Evolutionary conservation across 441 rosid species (phyloP).

Genomic region (Croton setiger): DNA sequence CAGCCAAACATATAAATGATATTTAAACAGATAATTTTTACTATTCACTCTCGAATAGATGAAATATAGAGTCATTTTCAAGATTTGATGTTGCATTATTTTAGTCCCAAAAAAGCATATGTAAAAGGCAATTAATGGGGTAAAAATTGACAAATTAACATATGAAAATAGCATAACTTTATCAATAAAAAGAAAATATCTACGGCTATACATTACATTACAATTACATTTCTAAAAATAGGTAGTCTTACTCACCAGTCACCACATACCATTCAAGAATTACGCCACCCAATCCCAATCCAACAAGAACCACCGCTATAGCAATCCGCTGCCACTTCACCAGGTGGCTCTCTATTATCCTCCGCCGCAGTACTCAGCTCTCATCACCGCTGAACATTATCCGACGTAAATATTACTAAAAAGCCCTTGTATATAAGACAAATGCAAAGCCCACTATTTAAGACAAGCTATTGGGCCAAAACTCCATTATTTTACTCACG

Average conservation of each 20-base stretch:
- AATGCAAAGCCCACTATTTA: conserved; percentile 30
- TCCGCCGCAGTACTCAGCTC: conserved; percentile 5
- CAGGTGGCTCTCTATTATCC: conserved; percentile 25
- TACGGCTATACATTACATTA: no score
- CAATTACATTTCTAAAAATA: not conserved
- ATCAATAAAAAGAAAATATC: no score
- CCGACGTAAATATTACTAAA: conserved; percentile 25
- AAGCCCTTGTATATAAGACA: conserved; percentile 24
- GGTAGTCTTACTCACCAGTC: conserved; percentile 14
- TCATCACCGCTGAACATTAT: conserved; percentile 1
- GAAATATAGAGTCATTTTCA: no score
- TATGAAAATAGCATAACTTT: no score
- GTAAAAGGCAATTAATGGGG: no score
- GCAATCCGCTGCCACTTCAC: conserved; percentile 1
- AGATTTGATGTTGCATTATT: no score
- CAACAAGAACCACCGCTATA: conserved; percentile 16
- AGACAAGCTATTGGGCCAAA: conserved; percentile 24
- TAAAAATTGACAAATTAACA: no score
- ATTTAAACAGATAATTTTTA: no score
- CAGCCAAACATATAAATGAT: no score
- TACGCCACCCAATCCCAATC: conserved; percentile 30
- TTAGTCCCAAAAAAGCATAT: no score
- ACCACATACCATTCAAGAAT: not conserved
- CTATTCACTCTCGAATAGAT: no score
- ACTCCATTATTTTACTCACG: conserved; percentile 11